Conservation (phyloP, 345 rosid species). For the Ailanthus altissimus region DNA sequence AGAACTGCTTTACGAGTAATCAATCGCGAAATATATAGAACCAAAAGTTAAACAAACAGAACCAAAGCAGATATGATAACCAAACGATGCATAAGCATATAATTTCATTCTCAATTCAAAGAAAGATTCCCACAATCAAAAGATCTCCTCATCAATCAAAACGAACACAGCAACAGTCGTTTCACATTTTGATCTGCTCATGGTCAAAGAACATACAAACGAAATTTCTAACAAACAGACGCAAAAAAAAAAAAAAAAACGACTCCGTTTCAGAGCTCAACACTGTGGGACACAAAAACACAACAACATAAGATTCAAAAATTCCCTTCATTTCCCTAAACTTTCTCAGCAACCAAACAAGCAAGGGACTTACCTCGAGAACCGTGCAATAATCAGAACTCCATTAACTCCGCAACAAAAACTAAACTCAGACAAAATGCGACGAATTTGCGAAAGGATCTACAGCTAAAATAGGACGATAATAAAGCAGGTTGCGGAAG, state of each 20-base stretch:
- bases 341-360: conserved; percentile 40
- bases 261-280: background rate
- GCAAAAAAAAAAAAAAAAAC: no score
- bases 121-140: background rate
- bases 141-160: conserved; percentile 14
- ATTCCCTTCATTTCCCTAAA: conserved; percentile 16
- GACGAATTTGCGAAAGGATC: conserved; percentile 31
- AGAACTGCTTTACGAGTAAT: background rate
- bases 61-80: conserved; percentile 17
- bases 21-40: background rate
- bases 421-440: background rate
- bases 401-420: conserved; percentile 30
- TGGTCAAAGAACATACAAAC: conserved; percentile 21
- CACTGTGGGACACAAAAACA: background rate
- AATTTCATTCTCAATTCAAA: background rate
- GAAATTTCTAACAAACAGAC: background rate
- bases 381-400: conserved; percentile 39
- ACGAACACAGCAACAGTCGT: background rate
- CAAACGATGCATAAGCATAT: background rate
- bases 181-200: conserved; percentile 41
- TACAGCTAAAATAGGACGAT: conserved; percentile 9
- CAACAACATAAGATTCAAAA: conserved; percentile 23
- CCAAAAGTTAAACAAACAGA: conserved; percentile 1
- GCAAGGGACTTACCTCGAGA: conserved; percentile 37
- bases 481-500: conserved; percentile 16